phyloP scores from a whole-genome alignment of 1,284 basidiomycete species.

The Boletus mariae region DNA sequence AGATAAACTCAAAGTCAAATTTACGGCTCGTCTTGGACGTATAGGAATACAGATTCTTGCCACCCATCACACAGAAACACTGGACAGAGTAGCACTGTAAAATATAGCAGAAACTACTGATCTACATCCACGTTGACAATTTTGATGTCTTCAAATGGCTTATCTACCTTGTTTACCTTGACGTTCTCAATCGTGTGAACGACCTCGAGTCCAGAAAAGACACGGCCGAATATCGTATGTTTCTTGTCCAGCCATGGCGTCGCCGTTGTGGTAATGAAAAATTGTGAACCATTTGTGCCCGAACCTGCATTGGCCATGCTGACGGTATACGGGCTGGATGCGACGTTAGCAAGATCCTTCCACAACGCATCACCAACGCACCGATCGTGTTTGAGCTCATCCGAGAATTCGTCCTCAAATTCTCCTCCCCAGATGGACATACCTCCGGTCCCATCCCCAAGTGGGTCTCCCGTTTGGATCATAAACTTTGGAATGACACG shows the following conservation, averaged over 20 bases:
- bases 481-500: constrained; percentile 99
- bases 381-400: constrained; percentile 88
- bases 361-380: constrained; percentile 33
- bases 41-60: constrained; percentile 18
- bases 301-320: constrained; percentile 99
- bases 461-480: constrained; percentile 97
- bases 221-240: constrained; percentile 90
- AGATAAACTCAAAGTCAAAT: constrained; percentile 21
- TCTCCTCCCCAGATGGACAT: constrained; percentile 91
- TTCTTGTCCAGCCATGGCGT: constrained; percentile 97
- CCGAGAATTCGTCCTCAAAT: constrained; percentile 95
- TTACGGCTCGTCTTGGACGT: constrained; percentile 16
- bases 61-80: constrained; percentile 31
- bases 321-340: constrained; percentile 83
- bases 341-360: constrained; percentile 8
- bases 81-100: constrained; percentile 42
- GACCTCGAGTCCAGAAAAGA: constrained; percentile 77
- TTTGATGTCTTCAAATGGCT: constrained; percentile 88
- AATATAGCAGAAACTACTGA: constrained; percentile 28
- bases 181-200: constrained; percentile 83
- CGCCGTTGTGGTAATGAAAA: constrained; percentile 97
- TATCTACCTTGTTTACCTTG: constrained; percentile 79
- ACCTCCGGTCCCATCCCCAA: constrained; percentile 98
- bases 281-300: constrained; percentile 92
- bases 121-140: constrained; percentile 77